Evolutionary conservation across 1,284 basidiomycete species (phyloP).

Genomic region (Ganoderma lucidum): DNA sequence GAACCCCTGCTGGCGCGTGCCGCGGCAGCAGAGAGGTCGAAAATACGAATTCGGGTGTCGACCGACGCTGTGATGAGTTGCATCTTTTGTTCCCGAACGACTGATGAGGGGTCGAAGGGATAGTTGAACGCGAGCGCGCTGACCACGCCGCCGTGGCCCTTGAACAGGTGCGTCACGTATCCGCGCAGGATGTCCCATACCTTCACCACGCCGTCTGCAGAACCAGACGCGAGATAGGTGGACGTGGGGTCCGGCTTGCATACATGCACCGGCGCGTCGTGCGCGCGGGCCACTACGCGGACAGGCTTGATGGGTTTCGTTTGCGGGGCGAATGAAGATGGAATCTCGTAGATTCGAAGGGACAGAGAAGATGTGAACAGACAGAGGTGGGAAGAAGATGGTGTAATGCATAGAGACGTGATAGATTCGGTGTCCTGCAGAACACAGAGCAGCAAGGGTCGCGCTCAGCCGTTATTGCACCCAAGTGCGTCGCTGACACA

Average conservation of each 20-base stretch:
- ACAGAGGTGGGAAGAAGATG: slow-evolving; percentile 65
- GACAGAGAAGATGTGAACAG: slow-evolving; percentile 76
- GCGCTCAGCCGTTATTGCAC: slow-evolving; percentile 7
- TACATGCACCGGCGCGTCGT: slow-evolving; percentile 94
- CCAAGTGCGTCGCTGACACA: slow-evolving; percentile 30
- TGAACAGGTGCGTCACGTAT: slow-evolving; percentile 94
- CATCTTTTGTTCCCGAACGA: slow-evolving; percentile 63
- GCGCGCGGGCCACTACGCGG: slow-evolving; percentile 83
- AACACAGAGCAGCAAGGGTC: slow-evolving; percentile 9
- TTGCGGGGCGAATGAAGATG: slow-evolving; percentile 51
- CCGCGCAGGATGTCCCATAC: slow-evolving; percentile 94
- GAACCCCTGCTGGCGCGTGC: slow-evolving; percentile 62
- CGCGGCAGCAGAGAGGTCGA: slow-evolving; percentile 77
- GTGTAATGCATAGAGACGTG: slow-evolving; percentile 72
- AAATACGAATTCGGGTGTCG: slow-evolving; percentile 90
- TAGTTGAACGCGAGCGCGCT: slow-evolving; percentile 89
- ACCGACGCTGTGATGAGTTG: slow-evolving; percentile 90
- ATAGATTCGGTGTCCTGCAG: slow-evolving; percentile 72
- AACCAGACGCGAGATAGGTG: slow-evolving; percentile 92
- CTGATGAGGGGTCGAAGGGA: slow-evolving; percentile 61
- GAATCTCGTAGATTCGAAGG: slow-evolving; percentile 74
- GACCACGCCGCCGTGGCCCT: slow-evolving; percentile 96
- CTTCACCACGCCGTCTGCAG: slow-evolving; percentile 96
- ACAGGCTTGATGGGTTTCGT: slow-evolving; percentile 65
- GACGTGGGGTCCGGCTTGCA: slow-evolving; percentile 88